A percentile compares a stretch with the other conserved stretches of the same genome.
Evolutionary conservation across 139 green algal genomes (phyloP).

Genomic region (Astrephomene gubernaculifera): DNA sequence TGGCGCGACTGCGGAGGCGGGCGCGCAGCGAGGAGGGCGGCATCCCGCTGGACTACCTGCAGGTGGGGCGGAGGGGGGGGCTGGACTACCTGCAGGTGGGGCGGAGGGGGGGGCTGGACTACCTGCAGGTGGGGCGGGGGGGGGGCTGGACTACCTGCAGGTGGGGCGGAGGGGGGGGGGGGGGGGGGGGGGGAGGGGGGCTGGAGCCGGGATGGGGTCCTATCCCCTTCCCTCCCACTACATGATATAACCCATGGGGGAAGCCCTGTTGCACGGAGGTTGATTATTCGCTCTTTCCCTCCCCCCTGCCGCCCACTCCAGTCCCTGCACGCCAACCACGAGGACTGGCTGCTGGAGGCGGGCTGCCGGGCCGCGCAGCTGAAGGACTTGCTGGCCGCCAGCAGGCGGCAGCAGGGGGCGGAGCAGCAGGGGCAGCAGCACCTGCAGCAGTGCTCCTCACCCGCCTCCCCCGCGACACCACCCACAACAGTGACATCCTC

Average conservation of each 20-base stretch:
- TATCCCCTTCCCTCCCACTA: no score
- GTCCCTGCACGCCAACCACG: slow-evolving; percentile 90
- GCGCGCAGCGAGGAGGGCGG: slow-evolving; percentile 63
- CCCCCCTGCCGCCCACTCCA: not conserved
- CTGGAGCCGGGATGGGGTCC: no score
- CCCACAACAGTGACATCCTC: no score
- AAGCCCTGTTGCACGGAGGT: no score
- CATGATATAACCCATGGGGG: no score
- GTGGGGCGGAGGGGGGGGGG: not conserved
- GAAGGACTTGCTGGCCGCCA: not conserved
- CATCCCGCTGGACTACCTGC: slow-evolving; percentile 84
- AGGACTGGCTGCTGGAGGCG: slow-evolving; percentile 86
- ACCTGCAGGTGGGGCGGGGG: slow-evolving; percentile 83
- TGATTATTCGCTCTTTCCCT: not conserved
- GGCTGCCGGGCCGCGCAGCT: slow-evolving; percentile 13
- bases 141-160: no score
- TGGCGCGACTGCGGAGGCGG: slow-evolving; percentile 73
- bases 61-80: no score
- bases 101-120: slow-evolving; percentile 58
- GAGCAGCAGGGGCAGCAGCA: not conserved
- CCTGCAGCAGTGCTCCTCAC: no score
- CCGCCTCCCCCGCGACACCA: no score
- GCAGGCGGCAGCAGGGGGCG: not conserved
- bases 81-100: no score
- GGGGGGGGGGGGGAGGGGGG: not conserved